phyloP scores from a whole-genome alignment of 345 rosid genomes.

The Rhizophora apiculata region DNA sequence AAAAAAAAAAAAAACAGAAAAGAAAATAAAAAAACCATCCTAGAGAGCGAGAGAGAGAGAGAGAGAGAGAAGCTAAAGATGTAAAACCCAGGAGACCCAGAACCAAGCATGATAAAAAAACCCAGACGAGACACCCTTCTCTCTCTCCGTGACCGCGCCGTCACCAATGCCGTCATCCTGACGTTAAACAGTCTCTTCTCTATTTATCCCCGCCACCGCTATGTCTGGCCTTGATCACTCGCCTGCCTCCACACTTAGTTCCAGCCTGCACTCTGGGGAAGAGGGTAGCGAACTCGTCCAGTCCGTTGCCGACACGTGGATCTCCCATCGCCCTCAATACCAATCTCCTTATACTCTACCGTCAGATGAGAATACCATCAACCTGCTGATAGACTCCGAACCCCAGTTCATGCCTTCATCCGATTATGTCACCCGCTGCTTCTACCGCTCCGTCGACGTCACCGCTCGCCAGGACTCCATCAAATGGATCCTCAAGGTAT shows the following conservation, averaged over 20 bases:
- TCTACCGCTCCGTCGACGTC: conserved; percentile 35
- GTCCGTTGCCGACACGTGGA: conserved; percentile 13
- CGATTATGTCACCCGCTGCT: conserved; percentile 46
- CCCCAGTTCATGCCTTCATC: conserved; percentile 28
- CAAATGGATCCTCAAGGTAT: conserved; percentile 59
- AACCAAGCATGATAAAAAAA: conserved; percentile 23
- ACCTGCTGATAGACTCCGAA: conserved; percentile 37
- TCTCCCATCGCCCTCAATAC: conserved; percentile 16
- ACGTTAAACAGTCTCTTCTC: neutral
- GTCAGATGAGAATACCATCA: conserved; percentile 21
- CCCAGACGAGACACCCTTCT: neutral
- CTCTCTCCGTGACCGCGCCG: conserved; percentile 1
- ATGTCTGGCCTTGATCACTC: conserved; percentile 2
- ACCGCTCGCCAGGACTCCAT: conserved; percentile 64
- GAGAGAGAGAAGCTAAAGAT: neutral
- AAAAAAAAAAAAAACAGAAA: neutral
- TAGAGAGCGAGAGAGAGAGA: neutral
- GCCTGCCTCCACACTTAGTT: conserved; percentile 10
- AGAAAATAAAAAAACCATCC: no score
- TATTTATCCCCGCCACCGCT: neutral
- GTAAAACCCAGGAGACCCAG: conserved; percentile 17
- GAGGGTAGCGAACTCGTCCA: conserved; percentile 29
- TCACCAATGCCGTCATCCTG: conserved; percentile 19
- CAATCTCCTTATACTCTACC: conserved; percentile 10
- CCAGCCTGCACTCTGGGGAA: conserved; percentile 23